phyloP scores from a whole-genome alignment of 805 yeast species.

The Ogataea degrootiae region DNA sequence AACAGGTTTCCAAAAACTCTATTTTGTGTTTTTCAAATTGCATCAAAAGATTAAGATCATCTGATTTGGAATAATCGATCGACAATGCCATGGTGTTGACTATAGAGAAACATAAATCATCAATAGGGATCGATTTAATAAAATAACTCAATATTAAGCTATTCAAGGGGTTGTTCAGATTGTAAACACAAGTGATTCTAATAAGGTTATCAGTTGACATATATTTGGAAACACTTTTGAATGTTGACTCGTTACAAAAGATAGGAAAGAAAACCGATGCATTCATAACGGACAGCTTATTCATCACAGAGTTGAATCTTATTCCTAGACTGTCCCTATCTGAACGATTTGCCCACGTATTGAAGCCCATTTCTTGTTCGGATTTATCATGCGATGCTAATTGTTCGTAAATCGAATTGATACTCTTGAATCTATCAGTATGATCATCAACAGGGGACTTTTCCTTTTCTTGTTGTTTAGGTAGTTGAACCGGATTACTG shows the following conservation, averaged over 20 bases:
- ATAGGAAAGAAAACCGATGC: conserved; percentile 20
- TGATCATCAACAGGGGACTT: conserved; percentile 3
- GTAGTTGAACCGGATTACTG: background rate
- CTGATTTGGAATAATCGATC: conserved; percentile 24
- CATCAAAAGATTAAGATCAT: conserved; percentile 26
- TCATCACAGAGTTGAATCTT: conserved; percentile 20
- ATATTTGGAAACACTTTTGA: conserved; percentile 10
- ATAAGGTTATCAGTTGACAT: conserved; percentile 26
- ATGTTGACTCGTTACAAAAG: conserved; percentile 11
- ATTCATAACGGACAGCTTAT: conserved; percentile 19
- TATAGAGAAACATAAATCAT: conserved; percentile 23
- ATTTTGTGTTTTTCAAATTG: conserved; percentile 26
- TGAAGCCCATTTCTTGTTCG: conserved; percentile 18
- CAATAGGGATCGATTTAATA: conserved; percentile 12
- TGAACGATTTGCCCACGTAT: conserved; percentile 4
- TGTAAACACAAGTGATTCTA: conserved; percentile 20
- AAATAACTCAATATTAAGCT: conserved; percentile 6
- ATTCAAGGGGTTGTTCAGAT: conserved; percentile 4
- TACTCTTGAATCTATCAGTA: conserved; percentile 16
- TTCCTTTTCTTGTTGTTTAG: background rate
- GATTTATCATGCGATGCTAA: conserved; percentile 20
- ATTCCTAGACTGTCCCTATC: conserved; percentile 8
- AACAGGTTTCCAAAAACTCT: conserved; percentile 18
- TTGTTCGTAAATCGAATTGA: conserved; percentile 19
- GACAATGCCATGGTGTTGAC: conserved; percentile 16